phyloP scores from a whole-genome alignment of 441 rosid genomes.

The Erodium texanum region DNA sequence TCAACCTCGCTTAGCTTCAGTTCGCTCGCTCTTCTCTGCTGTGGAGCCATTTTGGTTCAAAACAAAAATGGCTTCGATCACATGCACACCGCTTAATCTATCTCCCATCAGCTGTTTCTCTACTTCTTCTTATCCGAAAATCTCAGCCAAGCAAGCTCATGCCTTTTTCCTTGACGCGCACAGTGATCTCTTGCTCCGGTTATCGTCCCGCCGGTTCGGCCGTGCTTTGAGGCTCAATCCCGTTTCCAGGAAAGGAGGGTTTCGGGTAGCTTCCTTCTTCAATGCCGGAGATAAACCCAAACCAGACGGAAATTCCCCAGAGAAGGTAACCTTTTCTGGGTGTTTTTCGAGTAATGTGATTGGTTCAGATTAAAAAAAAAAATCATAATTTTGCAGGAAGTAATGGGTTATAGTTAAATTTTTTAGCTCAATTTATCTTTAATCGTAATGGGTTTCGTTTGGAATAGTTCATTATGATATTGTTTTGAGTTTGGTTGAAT shows the following conservation, averaged over 20 bases:
- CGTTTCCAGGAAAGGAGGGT: background rate
- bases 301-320: background rate
- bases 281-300: too few species aligned
- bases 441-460: background rate
- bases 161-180: constrained; percentile 13
- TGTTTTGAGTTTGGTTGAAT: too few species aligned
- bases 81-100: constrained; percentile 28
- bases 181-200: constrained; percentile 3
- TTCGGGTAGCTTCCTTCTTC: background rate
- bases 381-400: background rate
- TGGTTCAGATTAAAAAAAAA: background rate
- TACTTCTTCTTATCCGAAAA: background rate
- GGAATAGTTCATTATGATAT: background rate
- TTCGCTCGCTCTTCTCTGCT: background rate
- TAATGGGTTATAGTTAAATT: background rate
- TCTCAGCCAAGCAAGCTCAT: constrained; percentile 10
- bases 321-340: background rate
- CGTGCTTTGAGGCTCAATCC: constrained; percentile 11
- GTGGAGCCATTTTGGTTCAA: background rate
- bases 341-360: background rate
- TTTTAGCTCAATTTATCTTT: background rate
- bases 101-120: constrained; percentile 28
- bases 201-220: background rate
- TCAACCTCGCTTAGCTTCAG: constrained; percentile 10
- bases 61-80: constrained; percentile 31